Evolutionary conservation across 768 basidiomycete genomes (phyloP).

Genomic region (Tulasnella sp.): DNA sequence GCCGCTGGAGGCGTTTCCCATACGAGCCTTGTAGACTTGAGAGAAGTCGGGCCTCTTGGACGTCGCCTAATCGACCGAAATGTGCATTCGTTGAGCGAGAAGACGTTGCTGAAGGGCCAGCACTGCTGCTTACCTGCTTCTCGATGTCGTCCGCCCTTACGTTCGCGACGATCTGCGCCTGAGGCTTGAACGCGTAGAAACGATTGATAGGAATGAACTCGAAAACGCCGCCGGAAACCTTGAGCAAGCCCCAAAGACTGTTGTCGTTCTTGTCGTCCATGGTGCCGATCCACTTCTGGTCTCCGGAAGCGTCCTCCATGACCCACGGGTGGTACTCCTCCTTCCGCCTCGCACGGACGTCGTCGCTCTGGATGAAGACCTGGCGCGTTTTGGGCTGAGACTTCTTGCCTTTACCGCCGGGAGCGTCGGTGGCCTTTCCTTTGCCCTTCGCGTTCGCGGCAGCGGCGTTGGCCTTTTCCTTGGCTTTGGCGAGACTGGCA

Average conservation of each 20-base stretch:
- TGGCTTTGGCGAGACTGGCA: slow-evolving; percentile 45
- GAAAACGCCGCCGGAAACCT: slow-evolving; percentile 72
- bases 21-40: not conserved
- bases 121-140: slow-evolving; percentile 50
- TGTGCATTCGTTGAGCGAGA: not conserved
- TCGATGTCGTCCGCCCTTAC: slow-evolving; percentile 65
- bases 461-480: slow-evolving; percentile 33
- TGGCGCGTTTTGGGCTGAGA: slow-evolving; percentile 77
- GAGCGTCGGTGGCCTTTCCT: slow-evolving; percentile 29
- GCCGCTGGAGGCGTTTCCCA: not conserved
- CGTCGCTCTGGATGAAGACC: slow-evolving; percentile 78
- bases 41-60: slow-evolving; percentile 5
- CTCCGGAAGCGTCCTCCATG: slow-evolving; percentile 70
- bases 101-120: not conserved
- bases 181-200: slow-evolving; percentile 92
- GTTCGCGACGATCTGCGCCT: slow-evolving; percentile 62
- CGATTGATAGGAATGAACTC: slow-evolving; percentile 83
- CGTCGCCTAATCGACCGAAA: not conserved
- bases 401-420: slow-evolving; percentile 40
- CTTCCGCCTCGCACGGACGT: slow-evolving; percentile 67
- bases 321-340: slow-evolving; percentile 93
- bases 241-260: slow-evolving; percentile 73
- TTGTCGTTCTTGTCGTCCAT: slow-evolving; percentile 65
- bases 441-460: slow-evolving; percentile 18
- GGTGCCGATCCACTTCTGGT: slow-evolving; percentile 76